Base-by-base conservation (phyloP, 1,284 basidiomycete genomes). In the Ceratobasidium theobromae region DNA sequence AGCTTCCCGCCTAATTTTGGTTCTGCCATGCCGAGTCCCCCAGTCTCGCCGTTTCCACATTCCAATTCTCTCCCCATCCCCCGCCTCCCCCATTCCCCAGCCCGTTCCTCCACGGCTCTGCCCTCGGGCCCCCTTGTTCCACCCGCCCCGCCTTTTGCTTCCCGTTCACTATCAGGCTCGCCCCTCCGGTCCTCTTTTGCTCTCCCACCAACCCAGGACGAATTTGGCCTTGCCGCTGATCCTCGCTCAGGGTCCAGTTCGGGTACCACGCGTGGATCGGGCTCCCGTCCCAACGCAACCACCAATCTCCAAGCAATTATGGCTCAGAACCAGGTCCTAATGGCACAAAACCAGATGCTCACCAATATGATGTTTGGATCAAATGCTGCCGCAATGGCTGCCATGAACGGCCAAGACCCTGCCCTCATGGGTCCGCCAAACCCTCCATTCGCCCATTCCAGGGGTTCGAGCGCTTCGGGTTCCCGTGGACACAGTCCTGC, bases 51-150 rank as follows among this genome's bases (percentile, higher is more conserved):
- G 27, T 12, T 32, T 57, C 11, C 28, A 28, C 54, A 57, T 33
- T 57, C 54, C 16, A 43, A 57, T 28, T 57, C 54, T 38, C 46
- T n/a, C n/a, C n/a, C n/a, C n/a, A n/a, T 28, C 28, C 54, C 54
- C 8, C 6, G 35, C 8, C 8, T 21, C 14, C 9, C 28, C 14
- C 52, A 53, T 40, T 43, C 53, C 38, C 35, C 35, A 38, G 25
- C 32, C 40, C 28, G 54, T 38, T 12, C 32, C 54, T 16, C 23
- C 8, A 41, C 54, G 16, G 30, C 35, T n/a, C n/a, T n/a, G n/a
- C n/a, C n/a, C n/a, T n/a, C n/a, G n/a, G n/a, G n/a, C 18, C 28
- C 18, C 11, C 41, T 41, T 46, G 11, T 8, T 11, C 8, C 21
- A n/a, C 43, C 43, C 21, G 18, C 6, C 18, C 32, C 40, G 3